Conservation (phyloP, 2,329 filamentous ascomycete genomes). For the Aspergillus neoniger region DNA sequence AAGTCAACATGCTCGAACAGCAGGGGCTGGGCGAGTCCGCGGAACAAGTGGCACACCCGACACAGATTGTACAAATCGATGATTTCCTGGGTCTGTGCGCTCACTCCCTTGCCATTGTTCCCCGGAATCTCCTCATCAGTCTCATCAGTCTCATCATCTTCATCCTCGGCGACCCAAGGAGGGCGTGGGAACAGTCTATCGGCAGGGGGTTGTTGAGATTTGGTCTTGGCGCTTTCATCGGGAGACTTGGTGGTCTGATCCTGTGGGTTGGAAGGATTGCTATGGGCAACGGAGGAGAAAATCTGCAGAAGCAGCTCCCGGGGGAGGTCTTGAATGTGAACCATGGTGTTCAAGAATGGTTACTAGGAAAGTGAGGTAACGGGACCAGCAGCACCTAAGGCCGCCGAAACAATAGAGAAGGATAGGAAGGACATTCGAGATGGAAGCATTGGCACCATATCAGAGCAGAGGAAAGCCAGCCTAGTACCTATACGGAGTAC, state of each 20-base stretch:
- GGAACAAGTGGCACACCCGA: constrained; percentile 23
- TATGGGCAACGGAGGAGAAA: constrained; percentile 12
- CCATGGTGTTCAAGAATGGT: constrained; percentile 14
- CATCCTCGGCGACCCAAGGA: not conserved
- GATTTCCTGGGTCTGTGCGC: not conserved
- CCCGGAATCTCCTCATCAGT: not conserved
- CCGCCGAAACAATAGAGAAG: not conserved
- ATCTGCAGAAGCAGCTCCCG: constrained; percentile 23
- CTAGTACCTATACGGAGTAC: no score
- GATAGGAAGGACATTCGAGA: no score
- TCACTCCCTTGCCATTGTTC: not conserved
- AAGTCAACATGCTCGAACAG: constrained; percentile 23
- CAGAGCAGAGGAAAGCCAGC: no score
- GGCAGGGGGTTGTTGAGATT: not conserved
- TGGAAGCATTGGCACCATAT: no score
- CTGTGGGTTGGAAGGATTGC: not conserved
- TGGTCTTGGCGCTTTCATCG: not conserved
- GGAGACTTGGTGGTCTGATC: not conserved
- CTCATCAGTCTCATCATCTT: not conserved
- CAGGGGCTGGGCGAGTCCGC: constrained; percentile 27
- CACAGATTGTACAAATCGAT: constrained; percentile 20
- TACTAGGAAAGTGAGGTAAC: no score
- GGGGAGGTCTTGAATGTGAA: constrained; percentile 21
- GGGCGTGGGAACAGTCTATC: not conserved
- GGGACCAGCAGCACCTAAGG: not conserved